Conservation (phyloP, 2,329 filamentous ascomycete genomes). For the Arthrobotrys megalospora region DNA sequence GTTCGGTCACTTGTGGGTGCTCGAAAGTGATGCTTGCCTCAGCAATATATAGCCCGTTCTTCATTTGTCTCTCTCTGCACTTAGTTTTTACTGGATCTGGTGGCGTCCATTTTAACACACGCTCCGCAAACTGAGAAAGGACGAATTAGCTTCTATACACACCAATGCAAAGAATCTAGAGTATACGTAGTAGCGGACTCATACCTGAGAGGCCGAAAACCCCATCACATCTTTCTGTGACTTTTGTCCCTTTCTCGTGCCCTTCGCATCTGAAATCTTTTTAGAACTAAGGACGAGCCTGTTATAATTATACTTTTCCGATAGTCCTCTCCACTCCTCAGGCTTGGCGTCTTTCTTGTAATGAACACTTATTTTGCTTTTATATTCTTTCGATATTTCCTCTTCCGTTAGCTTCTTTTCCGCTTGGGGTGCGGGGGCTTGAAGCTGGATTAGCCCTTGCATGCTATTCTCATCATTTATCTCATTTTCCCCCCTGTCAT, state of each 20-base stretch:
- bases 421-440: too few relatives aligned
- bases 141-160: too few relatives aligned
- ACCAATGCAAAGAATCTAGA: background rate
- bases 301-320: background rate
- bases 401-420: too few relatives aligned
- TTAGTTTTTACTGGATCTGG: too few relatives aligned
- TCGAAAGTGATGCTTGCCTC: constrained; percentile 24
- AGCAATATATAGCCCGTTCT: constrained; percentile 20
- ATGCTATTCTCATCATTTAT: too few relatives aligned
- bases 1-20: background rate
- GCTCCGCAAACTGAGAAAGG: too few relatives aligned
- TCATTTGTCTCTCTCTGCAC: constrained; percentile 1
- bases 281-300: constrained; percentile 2
- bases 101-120: too few relatives aligned
- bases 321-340: background rate
- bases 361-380: too few relatives aligned
- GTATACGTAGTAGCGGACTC: background rate
- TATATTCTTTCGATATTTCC: too few relatives aligned
- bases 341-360: background rate
- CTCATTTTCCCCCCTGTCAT: too few relatives aligned
- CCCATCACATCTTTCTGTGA: constrained; percentile 20
- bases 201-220: constrained; percentile 13
- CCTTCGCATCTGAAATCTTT: background rate
- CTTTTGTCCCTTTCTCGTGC: constrained; percentile 16
- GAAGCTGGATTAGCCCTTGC: too few relatives aligned